Base-by-base conservation (phyloP, 225 moss, liverwort and hornwort genomes). In the Marchantia paleacea region DNA sequence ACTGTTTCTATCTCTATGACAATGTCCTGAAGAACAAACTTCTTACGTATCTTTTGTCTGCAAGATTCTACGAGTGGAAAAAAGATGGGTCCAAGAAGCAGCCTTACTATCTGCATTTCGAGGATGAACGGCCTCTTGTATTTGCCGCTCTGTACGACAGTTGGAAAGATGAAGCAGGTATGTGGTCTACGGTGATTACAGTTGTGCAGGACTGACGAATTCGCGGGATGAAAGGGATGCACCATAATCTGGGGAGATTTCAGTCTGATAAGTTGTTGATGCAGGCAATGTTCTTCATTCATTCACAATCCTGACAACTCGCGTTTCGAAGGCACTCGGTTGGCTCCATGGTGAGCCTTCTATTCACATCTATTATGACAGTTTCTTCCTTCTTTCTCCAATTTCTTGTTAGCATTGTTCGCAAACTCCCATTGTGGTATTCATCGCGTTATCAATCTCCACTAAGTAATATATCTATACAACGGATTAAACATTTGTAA, bases 31-130 rank as follows among this genome's bases (percentile, higher is more conserved):
- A 58, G 20, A 6, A 19, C 58, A 29, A 66, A 70, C 18, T 70
- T 47, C 29, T 22, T 81, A 76, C 57, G 25, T 57, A 4, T 5
- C 24, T 12, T 52, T 66, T 61, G 26, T 31, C 24, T 78, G 72
- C 13, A 82, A 99, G 99, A 75, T 99, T 99, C 84, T 99, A 94
- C 64, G 99, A 99, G 69, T 99, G 99, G 99, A 99, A 95, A 85
- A 99, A 94, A 83, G 94, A 99, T 88, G 99, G 95, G 57, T 72
- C 90, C 75, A 94, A 92, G 85, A 99, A 91, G 83, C 99, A 99
- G 81, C 99, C 99, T 8, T 95, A 93, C 80, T 99, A 92, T 85
- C 58, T 99, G 24, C 92, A 99, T 78, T 86, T 94, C 73, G 80
- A 90, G 84, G 92, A 95, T 80, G 91, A 81, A 50, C 86, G 87